A percentile compares a stretch with the other conserved stretches of the same genome.
These are phyloP conservation scores for Endocladia muricata DNA, from an alignment of 31 red algal species.

Conservation along the genomic window DNA sequence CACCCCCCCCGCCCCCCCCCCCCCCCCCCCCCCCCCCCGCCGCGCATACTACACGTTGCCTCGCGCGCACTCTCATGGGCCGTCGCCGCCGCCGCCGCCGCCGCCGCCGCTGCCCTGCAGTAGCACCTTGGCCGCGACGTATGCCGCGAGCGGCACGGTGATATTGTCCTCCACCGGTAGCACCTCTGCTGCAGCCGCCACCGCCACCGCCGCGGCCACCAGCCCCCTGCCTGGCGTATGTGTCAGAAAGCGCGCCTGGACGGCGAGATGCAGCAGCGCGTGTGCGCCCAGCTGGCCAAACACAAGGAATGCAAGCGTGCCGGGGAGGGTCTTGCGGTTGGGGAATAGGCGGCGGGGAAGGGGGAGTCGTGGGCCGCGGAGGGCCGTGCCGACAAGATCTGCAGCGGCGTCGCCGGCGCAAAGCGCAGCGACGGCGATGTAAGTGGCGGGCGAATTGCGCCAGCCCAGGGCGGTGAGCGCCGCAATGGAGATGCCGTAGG, in stretches of 20 bases:
- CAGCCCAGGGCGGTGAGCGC: constrained; percentile 39
- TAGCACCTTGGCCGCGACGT: not conserved
- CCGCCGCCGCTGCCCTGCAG: too few species aligned
- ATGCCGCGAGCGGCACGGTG: constrained; percentile 51
- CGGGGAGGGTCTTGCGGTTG: constrained; percentile 41
- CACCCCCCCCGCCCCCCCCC: too few species aligned
- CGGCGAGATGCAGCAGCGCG: not conserved
- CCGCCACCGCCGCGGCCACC: not conserved
- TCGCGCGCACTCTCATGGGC: too few species aligned
- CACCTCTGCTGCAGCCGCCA: constrained; percentile 34
- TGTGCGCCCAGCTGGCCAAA: constrained; percentile 2
- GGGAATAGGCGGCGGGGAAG: constrained; percentile 1
- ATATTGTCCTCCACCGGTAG: constrained; percentile 70
- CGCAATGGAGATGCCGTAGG: constrained; percentile 49
- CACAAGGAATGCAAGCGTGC: constrained; percentile 31
- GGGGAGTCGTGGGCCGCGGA: not conserved
- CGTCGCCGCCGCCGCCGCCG: too few species aligned
- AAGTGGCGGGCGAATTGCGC: constrained; percentile 40
- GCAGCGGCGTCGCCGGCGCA: constrained; percentile 65
- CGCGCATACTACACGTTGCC: too few species aligned
- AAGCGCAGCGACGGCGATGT: constrained; percentile 42
- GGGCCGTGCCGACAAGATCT: constrained; percentile 48
- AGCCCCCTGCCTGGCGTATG: not conserved
- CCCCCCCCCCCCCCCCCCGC: too few species aligned
- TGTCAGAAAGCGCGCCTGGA: not conserved